These are phyloP conservation scores for Cordia subcordata DNA, from an alignment of 257 asterid species.

Conservation along the genomic window DNA sequence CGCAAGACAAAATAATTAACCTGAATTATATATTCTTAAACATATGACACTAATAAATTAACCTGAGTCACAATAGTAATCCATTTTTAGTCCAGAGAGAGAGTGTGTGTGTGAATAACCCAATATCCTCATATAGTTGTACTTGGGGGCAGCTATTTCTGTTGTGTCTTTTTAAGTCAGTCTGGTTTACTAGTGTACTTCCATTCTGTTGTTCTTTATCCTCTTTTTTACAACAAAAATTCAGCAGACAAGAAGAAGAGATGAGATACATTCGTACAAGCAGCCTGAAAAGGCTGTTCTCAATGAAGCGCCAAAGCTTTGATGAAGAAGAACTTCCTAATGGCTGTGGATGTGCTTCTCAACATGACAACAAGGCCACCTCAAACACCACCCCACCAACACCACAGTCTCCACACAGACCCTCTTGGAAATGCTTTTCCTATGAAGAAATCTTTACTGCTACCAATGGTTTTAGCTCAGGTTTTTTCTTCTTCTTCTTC, in stretches of 20 bases:
- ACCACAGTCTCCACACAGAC: constrained; percentile 35
- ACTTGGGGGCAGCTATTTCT: too few relatives aligned
- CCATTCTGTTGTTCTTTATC: neutral
- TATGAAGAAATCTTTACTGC: constrained; percentile 65
- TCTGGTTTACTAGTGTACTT: neutral
- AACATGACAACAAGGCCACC: constrained; percentile 17
- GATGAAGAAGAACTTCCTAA: constrained; percentile 34
- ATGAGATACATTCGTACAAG: constrained; percentile 74
- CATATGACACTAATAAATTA: too few relatives aligned
- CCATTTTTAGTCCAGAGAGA: neutral
- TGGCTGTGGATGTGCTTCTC: constrained; percentile 18
- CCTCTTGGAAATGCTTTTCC: constrained; percentile 90
- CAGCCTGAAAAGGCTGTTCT: constrained; percentile 69
- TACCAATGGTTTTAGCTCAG: constrained; percentile 71
- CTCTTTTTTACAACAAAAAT: neutral
- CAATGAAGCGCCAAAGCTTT: constrained; percentile 47
- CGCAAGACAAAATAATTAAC: too few relatives aligned
- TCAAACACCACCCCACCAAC: neutral
- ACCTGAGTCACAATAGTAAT: too few relatives aligned
- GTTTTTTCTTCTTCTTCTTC: constrained; percentile 15
- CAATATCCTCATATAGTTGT: too few relatives aligned
- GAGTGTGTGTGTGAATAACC: too few relatives aligned
- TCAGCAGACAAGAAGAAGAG: neutral
- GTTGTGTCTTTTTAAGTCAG: too few relatives aligned
- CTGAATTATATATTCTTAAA: too few relatives aligned